A percentile compares a stretch with the other conserved stretches of the same genome.
These are phyloP conservation scores for Pseudopyricularia javanii DNA, from an alignment of 2,329 filamentous ascomycete genomes.

Conservation along the genomic window DNA sequence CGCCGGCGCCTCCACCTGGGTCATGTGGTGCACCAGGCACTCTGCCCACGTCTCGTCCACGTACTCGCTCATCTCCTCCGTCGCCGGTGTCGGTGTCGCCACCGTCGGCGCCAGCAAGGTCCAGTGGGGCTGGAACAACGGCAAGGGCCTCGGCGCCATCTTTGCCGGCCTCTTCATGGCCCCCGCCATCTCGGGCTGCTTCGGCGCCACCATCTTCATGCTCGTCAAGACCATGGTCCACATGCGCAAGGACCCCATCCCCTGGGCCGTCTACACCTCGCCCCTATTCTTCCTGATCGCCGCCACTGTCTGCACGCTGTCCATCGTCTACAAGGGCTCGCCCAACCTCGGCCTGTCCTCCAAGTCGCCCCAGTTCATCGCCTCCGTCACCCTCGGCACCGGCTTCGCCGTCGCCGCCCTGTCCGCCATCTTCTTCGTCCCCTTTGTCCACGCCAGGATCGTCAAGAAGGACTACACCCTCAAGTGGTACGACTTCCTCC, in stretches of 20 bases:
- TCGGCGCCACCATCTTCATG: not conserved
- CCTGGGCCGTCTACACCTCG: not conserved
- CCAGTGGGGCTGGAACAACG: not conserved
- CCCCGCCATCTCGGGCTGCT: not conserved
- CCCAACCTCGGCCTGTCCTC: no score
- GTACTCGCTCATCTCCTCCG: constrained; percentile 55
- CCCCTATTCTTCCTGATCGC: constrained; percentile 1
- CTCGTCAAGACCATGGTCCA: not conserved
- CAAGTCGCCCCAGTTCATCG: no score
- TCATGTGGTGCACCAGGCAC: not conserved
- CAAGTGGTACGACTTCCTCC: constrained; percentile 37
- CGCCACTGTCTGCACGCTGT: not conserved
- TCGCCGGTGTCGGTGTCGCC: not conserved
- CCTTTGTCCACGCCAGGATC: not conserved
- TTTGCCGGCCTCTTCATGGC: constrained; percentile 56
- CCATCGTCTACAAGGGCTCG: not conserved
- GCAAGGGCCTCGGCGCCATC: not conserved
- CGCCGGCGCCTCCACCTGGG: not conserved
- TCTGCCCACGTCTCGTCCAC: constrained; percentile 53
- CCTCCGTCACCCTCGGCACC: not conserved
- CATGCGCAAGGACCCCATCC: not conserved
- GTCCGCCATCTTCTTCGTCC: not conserved
- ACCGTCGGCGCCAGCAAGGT: not conserved
- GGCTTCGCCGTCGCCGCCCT: not conserved
- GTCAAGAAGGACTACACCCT: constrained; percentile 21